phyloP scores from a whole-genome alignment of 2,329 filamentous ascomycete genomes.

The Claviceps africana region DNA sequence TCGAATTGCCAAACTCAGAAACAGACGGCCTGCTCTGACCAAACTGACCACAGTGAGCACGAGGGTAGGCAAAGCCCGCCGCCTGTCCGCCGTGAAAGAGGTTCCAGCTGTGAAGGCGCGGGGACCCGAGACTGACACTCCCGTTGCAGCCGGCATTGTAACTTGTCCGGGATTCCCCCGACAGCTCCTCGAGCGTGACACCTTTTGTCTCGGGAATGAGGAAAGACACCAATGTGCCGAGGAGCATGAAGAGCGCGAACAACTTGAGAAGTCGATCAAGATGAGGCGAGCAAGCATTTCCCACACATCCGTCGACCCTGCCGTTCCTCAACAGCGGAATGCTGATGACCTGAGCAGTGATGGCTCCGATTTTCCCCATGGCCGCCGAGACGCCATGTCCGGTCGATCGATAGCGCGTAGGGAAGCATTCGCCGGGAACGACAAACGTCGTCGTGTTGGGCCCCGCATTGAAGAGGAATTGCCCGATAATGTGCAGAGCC shows the following conservation, averaged over 20 bases:
- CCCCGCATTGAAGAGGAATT: slow-evolving; percentile 54
- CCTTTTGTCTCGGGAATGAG: slow-evolving; percentile 69
- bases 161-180: slow-evolving; percentile 50
- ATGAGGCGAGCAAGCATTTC: slow-evolving; percentile 39
- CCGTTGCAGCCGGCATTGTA: slow-evolving; percentile 38
- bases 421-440: slow-evolving; percentile 50
- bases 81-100: slow-evolving; percentile 36
- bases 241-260: slow-evolving; percentile 68
- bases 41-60: slow-evolving; percentile 15
- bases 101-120: slow-evolving; percentile 25
- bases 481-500: slow-evolving; percentile 47
- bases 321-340: slow-evolving; percentile 48
- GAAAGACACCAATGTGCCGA: slow-evolving; percentile 52
- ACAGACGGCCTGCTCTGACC: slow-evolving; percentile 15
- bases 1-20: slow-evolving; percentile 28
- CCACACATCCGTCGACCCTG: slow-evolving; percentile 32
- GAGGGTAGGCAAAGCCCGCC: slow-evolving; percentile 35
- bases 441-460: slow-evolving; percentile 55
- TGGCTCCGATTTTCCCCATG: slow-evolving; percentile 53
- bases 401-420: slow-evolving; percentile 47
- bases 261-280: slow-evolving; percentile 64
- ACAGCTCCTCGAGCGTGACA: slow-evolving; percentile 56
- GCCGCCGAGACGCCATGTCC: slow-evolving; percentile 54
- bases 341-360: slow-evolving; percentile 52
- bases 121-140: slow-evolving; percentile 26